phyloP scores from a whole-genome alignment of 2,329 filamentous ascomycete species.

The Orbilia blumenaviensis region DNA sequence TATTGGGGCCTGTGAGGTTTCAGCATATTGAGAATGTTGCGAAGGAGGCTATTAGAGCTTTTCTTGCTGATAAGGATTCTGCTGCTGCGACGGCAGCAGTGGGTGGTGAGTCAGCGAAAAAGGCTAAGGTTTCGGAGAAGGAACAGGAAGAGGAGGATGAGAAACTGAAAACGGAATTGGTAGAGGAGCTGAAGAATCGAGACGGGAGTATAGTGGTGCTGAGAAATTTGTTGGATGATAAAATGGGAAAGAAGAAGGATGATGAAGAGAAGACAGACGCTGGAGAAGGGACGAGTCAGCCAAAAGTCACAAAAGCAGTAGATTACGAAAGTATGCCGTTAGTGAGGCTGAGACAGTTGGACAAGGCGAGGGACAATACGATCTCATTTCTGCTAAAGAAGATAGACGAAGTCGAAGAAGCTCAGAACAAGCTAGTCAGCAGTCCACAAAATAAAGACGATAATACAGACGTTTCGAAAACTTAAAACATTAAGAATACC shows the following conservation, averaged over 20 bases:
- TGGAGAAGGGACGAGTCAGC: constrained; percentile 57
- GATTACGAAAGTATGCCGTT: constrained; percentile 60
- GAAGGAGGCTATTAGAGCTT: constrained; percentile 64
- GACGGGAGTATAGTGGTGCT: constrained; percentile 44
- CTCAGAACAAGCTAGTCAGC: constrained; percentile 45
- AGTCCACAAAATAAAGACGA: neutral
- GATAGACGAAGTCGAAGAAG: constrained; percentile 65
- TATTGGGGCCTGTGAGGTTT: constrained; percentile 66
- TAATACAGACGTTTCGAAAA: neutral
- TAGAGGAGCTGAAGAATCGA: constrained; percentile 34
- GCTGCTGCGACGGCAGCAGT: too few species aligned
- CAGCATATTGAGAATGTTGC: constrained; percentile 66
- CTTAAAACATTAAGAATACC: neutral
- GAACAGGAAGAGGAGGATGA: neutral
- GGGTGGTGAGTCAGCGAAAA: constrained; percentile 15
- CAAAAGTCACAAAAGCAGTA: constrained; percentile 58
- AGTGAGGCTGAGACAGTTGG: constrained; percentile 63
- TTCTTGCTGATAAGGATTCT: constrained; percentile 58
- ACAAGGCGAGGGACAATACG: constrained; percentile 67
- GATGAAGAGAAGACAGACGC: neutral
- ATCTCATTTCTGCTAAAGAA: constrained; percentile 66
- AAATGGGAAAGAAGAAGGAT: constrained; percentile 30
- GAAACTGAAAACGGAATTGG: constrained; percentile 19
- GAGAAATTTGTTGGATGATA: constrained; percentile 37
- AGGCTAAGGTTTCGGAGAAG: constrained; percentile 19